Evolutionary conservation across 495 filamentous ascomycete species (phyloP), one percentile per base, ranked within the genome.

Genomic region (Niebla homalea): DNA sequence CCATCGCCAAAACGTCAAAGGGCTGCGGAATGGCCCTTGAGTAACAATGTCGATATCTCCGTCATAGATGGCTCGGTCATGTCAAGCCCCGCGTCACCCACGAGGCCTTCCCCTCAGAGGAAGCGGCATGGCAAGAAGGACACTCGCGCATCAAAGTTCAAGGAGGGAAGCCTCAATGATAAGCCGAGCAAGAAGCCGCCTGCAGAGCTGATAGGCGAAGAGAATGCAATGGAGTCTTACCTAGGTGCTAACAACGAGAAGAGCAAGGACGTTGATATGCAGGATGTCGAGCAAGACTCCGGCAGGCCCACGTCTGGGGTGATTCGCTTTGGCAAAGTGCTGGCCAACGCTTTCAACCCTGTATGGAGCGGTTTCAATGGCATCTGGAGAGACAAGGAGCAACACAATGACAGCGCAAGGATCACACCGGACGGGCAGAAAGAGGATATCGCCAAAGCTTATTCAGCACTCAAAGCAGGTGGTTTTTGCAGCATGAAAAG

Each of bases 121-220:
- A 53, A 48, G 36, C 52, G 40, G 2, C 19, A 22, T 22, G 51
- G 36, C 16, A 22, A 3, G 7, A 39, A 36, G 11, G 52, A 37
- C 2, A 42, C 36, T 39, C 76, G 79, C 10, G 70, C 71, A 14
- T 83, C 79, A 8, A 70, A 76, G 25, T 89, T 89, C 57, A 63
- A 81, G 4, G 84, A 89, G 57, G 84, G 80, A 2, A 83, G 74
- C 49, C 87, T 89, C 83, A 84, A 79, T 60, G 84, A 89, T 61
- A 77, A 81, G 50, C 70, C 74, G 16, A 86, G 81, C 53, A 72
- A 81, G 50, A 76, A 69, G 55, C 84, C 84, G 36, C 84, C 84
- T 8, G 64, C 68, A 26, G 70, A 77, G 38, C 87, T 78, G 58
- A 62, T 81, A 29, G 76, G 69, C 7, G 71, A 75, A 7, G 69